Conservation (phyloP, 495 filamentous ascomycete genomes). For the Aspergillus indologenus region DNA sequence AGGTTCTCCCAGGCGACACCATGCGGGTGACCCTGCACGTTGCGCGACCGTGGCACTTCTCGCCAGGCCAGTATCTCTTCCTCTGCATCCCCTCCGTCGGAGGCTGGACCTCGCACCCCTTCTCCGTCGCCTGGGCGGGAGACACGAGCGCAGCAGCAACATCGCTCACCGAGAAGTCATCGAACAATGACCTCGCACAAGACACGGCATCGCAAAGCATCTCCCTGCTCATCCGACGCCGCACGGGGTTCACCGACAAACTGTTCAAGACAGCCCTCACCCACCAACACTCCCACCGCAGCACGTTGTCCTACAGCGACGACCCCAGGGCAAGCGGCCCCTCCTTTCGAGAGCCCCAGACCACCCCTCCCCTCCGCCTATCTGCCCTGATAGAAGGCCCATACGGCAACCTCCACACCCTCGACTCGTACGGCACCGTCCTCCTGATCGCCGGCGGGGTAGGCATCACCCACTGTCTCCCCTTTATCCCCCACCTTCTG, state of each 20-base stretch:
- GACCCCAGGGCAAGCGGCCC: neutral
- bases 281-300: constrained; percentile 1
- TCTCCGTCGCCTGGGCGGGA: constrained; percentile 40
- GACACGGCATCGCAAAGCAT: constrained; percentile 31
- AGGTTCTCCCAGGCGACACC: constrained; percentile 35
- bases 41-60: constrained; percentile 65
- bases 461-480: constrained; percentile 73
- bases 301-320: neutral
- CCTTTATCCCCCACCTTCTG: constrained; percentile 64
- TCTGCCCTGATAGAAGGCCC: constrained; percentile 66
- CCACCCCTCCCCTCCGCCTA: neutral
- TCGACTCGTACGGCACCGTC: constrained; percentile 73
- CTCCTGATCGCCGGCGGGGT: constrained; percentile 73
- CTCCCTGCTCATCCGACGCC: constrained; percentile 64
- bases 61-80: constrained; percentile 67
- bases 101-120: constrained; percentile 52
- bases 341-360: neutral
- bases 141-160: neutral
- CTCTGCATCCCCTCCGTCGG: constrained; percentile 65
- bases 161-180: neutral
- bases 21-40: constrained; percentile 55
- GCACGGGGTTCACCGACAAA: constrained; percentile 66
- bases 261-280: constrained; percentile 56
- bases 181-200: neutral
- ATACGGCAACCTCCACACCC: constrained; percentile 58